These are phyloP conservation scores for Uncinocarpus reesii DNA, from an alignment of 2,329 filamentous ascomycete genomes.

Conservation along the genomic window DNA sequence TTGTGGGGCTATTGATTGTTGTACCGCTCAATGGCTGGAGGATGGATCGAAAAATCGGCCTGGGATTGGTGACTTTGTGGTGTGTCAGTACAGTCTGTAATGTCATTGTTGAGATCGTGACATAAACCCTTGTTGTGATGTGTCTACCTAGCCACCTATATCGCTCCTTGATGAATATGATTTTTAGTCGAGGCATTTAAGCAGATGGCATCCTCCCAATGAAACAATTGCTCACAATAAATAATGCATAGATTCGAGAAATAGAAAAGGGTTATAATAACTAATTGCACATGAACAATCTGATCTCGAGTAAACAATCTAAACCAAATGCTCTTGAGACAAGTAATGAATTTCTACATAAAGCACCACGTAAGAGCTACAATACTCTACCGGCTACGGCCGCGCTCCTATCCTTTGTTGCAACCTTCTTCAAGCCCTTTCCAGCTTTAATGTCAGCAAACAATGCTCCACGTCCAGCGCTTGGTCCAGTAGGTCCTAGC, in stretches of 20 bases:
- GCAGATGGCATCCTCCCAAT: too few relatives aligned
- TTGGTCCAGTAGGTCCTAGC: neutral
- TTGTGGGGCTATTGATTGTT: conserved; percentile 64
- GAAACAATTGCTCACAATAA: too few relatives aligned
- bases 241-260: too few relatives aligned
- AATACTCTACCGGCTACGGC: conserved; percentile 66
- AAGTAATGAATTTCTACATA: neutral
- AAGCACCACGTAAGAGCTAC: conserved; percentile 15
- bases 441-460: conserved; percentile 76
- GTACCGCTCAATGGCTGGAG: conserved; percentile 82
- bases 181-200: too few relatives aligned
- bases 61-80: conserved; percentile 72
- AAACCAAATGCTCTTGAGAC: too few relatives aligned
- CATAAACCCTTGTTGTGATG: conserved; percentile 1
- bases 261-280: too few relatives aligned
- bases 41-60: conserved; percentile 73
- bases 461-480: conserved; percentile 47
- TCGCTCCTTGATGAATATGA: too few relatives aligned
- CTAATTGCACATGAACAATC: too few relatives aligned
- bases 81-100: conserved; percentile 68
- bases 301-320: too few relatives aligned
- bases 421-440: conserved; percentile 69
- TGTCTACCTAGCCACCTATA: too few relatives aligned
- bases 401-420: conserved; percentile 80
- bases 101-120: conserved; percentile 60